phyloP scores from a whole-genome alignment of 345 rosid species.

The Orychophragmus violaceus region DNA sequence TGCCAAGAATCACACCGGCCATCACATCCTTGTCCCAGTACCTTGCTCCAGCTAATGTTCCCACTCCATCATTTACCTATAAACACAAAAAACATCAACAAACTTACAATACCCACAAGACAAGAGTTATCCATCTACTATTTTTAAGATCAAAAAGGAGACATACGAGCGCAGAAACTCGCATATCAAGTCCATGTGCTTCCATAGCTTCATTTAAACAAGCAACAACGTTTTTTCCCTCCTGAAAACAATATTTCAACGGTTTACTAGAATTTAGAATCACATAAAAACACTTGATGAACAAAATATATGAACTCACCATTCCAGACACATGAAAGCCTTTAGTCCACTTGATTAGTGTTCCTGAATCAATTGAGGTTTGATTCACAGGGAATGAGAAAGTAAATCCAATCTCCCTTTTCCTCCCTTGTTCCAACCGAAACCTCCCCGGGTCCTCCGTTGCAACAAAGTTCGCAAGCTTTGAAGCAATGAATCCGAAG shows the following conservation, averaged over 20 bases:
- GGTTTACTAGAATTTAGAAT: background rate
- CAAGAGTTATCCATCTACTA: background rate
- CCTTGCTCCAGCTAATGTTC: constrained; percentile 75
- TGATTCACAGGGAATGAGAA: constrained; percentile 85
- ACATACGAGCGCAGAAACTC: constrained; percentile 73
- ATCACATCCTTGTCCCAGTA: constrained; percentile 80
- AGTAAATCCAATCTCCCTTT: constrained; percentile 80
- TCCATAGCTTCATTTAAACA: constrained; percentile 85
- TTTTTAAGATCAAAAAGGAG: background rate
- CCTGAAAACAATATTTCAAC: constrained; percentile 32
- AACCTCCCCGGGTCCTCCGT: constrained; percentile 48
- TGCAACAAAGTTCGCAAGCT: constrained; percentile 46
- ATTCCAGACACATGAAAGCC: constrained; percentile 84
- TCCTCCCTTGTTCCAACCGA: constrained; percentile 45
- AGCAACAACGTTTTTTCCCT: constrained; percentile 70
- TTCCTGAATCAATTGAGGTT: constrained; percentile 70
- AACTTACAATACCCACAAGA: background rate
- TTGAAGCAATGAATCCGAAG: constrained; percentile 70
- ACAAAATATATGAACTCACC: constrained; percentile 29
- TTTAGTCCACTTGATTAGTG: constrained; percentile 79
- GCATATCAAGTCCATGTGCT: constrained; percentile 57
- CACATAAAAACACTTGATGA: background rate
- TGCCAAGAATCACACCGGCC: constrained; percentile 89
- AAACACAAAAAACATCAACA: background rate
- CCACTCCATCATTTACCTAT: constrained; percentile 80